A percentile compares a stretch with the other conserved stretches of the same genome.
Evolutionary conservation across 306 rosid genomes (phyloP).

Genomic region (Citrullus colocynthis): DNA sequence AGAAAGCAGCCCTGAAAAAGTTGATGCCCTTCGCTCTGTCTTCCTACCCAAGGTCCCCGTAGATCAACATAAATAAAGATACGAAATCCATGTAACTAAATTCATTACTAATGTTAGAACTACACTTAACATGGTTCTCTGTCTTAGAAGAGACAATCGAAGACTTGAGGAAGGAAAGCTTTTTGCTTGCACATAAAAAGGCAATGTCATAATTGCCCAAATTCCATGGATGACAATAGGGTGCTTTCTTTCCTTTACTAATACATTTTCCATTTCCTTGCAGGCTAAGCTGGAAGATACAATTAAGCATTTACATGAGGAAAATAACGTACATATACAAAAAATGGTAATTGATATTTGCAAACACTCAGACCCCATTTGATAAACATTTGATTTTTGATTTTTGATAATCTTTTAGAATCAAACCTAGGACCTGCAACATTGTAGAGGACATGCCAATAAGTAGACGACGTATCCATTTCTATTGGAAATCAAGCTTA

Average conservation of each 20-base stretch:
- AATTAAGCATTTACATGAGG: conserved; percentile 31
- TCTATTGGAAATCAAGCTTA: too few species aligned
- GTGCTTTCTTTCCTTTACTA: background rate
- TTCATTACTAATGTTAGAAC: background rate
- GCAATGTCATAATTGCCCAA: conserved; percentile 13
- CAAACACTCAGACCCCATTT: background rate
- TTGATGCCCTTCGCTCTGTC: background rate
- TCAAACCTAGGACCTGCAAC: too few species aligned
- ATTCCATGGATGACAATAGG: background rate
- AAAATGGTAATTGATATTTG: conserved; percentile 22
- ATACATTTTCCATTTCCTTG: conserved; percentile 11
- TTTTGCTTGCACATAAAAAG: conserved; percentile 33
- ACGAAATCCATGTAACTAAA: background rate
- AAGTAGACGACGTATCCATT: too few species aligned
- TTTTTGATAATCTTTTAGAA: too few species aligned
- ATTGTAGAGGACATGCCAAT: too few species aligned
- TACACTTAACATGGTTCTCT: background rate
- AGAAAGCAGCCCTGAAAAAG: background rate
- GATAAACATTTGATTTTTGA: too few species aligned
- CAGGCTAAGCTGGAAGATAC: conserved; percentile 47
- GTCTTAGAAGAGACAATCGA: conserved; percentile 26
- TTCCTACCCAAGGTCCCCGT: background rate
- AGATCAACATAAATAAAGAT: background rate
- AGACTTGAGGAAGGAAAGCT: conserved; percentile 28
- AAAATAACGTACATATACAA: conserved; percentile 26